A percentile compares a stretch with the other conserved stretches of the same genome.
phyloP scores from a whole-genome alignment of 2,329 filamentous ascomycete species.

The Eurotiales sp. region DNA sequence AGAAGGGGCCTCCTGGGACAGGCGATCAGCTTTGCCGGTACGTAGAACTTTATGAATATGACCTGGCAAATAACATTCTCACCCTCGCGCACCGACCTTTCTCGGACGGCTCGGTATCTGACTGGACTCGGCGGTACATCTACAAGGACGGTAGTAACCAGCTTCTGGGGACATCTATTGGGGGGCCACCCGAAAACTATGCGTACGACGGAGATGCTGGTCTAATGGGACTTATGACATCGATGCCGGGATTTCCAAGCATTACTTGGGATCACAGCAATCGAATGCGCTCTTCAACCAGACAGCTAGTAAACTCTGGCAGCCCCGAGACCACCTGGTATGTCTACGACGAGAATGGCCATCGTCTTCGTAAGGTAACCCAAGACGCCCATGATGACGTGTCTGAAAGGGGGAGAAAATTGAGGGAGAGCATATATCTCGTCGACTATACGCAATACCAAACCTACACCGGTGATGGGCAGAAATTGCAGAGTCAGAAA shows the following conservation, averaged over 20 bases:
- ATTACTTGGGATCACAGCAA: background rate
- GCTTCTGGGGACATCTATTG: constrained; percentile 8
- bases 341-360: constrained; percentile 20
- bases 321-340: constrained; percentile 23
- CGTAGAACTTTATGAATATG: constrained; percentile 18
- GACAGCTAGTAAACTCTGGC: background rate
- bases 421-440: background rate
- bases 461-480: background rate
- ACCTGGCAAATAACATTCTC: constrained; percentile 18
- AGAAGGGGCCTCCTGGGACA: background rate
- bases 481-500: background rate
- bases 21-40: constrained; percentile 13
- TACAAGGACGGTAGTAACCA: constrained; percentile 18
- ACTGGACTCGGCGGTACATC: constrained; percentile 17
- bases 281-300: background rate
- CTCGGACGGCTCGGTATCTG: background rate
- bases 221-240: background rate
- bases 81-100: constrained; percentile 13
- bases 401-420: background rate
- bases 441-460: background rate
- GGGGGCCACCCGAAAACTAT: constrained; percentile 4
- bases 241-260: background rate
- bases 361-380: constrained; percentile 22
- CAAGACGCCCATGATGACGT: too few species aligned
- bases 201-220: background rate